phyloP scores from a whole-genome alignment of 306 rosid species.

The Styphnolobium japonicum region DNA sequence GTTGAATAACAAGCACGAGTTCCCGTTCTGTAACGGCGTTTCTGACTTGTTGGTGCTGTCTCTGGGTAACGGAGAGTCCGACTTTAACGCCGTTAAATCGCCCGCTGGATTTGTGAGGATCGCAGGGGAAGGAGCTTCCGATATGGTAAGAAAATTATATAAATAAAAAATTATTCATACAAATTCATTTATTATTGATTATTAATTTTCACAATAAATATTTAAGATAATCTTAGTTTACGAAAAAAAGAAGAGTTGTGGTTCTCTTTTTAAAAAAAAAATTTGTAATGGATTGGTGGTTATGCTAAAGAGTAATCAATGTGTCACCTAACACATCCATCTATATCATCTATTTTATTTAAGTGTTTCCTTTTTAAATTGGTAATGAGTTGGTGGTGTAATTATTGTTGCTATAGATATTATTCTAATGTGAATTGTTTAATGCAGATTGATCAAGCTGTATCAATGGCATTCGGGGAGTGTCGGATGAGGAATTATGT shows the following conservation, averaged over 20 bases:
- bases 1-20: slow-evolving; percentile 86
- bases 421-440: neutral
- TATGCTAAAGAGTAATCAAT: slow-evolving; percentile 26
- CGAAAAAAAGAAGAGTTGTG: neutral
- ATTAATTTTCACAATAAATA: no score
- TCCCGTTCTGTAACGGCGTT: slow-evolving; percentile 75
- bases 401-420: slow-evolving; percentile 25
- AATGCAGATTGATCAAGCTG: slow-evolving; percentile 88
- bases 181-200: no score
- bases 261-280: neutral
- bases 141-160: slow-evolving; percentile 56
- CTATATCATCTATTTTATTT: neutral
- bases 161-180: neutral
- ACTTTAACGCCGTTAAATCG: slow-evolving; percentile 44
- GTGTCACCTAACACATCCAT: slow-evolving; percentile 20
- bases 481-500: slow-evolving; percentile 61
- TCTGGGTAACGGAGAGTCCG: slow-evolving; percentile 85
- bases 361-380: neutral
- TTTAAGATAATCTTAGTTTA: no score
- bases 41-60: slow-evolving; percentile 77
- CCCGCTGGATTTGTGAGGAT: slow-evolving; percentile 53
- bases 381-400: slow-evolving; percentile 21
- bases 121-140: slow-evolving; percentile 91
- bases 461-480: slow-evolving; percentile 86
- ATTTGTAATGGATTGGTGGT: slow-evolving; percentile 24